These are phyloP conservation scores for Paratinospora sagittata DNA, from an alignment of 164 flowering plant genomes.

Conservation along the genomic window DNA sequence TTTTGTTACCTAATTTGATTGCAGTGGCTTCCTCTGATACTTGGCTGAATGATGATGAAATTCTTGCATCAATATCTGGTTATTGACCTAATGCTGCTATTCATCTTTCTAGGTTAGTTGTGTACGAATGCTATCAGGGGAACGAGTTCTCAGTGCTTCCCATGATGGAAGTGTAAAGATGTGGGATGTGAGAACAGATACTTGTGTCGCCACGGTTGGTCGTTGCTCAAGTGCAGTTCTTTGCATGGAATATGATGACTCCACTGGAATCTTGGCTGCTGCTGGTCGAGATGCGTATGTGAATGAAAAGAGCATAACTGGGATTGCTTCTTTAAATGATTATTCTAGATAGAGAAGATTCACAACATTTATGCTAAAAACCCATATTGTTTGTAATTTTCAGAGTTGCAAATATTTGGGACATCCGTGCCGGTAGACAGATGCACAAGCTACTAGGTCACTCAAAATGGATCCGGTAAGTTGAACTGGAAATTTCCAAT, in stretches of 20 bases:
- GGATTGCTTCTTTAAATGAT: background rate
- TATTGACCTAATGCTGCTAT: slow-evolving; percentile 1
- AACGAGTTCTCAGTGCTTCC: slow-evolving; percentile 91
- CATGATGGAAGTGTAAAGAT: slow-evolving; percentile 98
- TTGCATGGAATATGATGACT: slow-evolving; percentile 95
- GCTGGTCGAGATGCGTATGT: slow-evolving; percentile 94
- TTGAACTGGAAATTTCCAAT: background rate
- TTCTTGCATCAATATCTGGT: slow-evolving; percentile 3
- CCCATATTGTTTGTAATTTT: slow-evolving; percentile 11
- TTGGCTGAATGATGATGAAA: background rate
- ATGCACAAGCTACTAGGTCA: slow-evolving; percentile 96
- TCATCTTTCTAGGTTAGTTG: slow-evolving; percentile 54
- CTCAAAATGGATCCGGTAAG: slow-evolving; percentile 87
- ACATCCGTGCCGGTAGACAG: slow-evolving; percentile 90
- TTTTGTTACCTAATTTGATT: background rate
- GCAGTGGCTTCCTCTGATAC: background rate
- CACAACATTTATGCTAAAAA: background rate
- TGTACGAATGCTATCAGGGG: slow-evolving; percentile 92
- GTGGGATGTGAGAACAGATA: slow-evolving; percentile 99
- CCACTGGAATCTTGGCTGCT: slow-evolving; percentile 94
- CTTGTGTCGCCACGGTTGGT: slow-evolving; percentile 97
- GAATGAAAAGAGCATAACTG: slow-evolving; percentile 5
- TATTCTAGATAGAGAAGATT: background rate
- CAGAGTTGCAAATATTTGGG: slow-evolving; percentile 93
- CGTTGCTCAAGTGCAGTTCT: slow-evolving; percentile 92